Conservation (phyloP, 2,329 filamentous ascomycete genomes). For the Ophiostoma ulmi region DNA sequence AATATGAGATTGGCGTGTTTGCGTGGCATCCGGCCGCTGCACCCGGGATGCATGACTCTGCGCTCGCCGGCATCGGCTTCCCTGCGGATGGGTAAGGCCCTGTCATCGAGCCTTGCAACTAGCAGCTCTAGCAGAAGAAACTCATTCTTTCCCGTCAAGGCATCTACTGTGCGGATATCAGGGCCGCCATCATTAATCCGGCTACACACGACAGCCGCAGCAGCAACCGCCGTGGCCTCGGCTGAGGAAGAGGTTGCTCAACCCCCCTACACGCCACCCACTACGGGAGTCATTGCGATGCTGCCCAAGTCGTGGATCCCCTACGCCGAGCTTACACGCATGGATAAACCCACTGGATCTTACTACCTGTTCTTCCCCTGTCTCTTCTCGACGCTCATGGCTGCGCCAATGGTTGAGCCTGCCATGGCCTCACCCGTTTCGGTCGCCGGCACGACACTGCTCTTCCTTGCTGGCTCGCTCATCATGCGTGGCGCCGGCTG, state of each 20-base stretch:
- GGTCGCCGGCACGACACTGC: slow-evolving; percentile 58
- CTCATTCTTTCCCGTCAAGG: slow-evolving; percentile 7
- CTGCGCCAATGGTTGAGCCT: slow-evolving; percentile 62
- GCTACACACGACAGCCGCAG: slow-evolving; percentile 17
- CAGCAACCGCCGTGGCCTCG: slow-evolving; percentile 19
- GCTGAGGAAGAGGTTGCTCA: slow-evolving; percentile 25
- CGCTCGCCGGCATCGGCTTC: background rate
- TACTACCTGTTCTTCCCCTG: slow-evolving; percentile 85
- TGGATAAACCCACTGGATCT: slow-evolving; percentile 76
- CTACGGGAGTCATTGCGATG: slow-evolving; percentile 62
- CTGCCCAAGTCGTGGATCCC: slow-evolving; percentile 68
- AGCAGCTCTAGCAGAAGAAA: slow-evolving; percentile 1
- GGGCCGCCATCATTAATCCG: slow-evolving; percentile 11
- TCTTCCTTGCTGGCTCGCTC: slow-evolving; percentile 72
- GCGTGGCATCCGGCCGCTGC: slow-evolving; percentile 17
- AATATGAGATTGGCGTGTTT: slow-evolving; percentile 18
- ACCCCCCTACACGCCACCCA: slow-evolving; percentile 59
- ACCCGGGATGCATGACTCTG: slow-evolving; percentile 9
- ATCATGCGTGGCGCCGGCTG: slow-evolving; percentile 86
- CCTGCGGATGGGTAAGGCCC: background rate
- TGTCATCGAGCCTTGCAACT: slow-evolving; percentile 14
- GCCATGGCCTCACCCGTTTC: slow-evolving; percentile 52
- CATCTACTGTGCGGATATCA: slow-evolving; percentile 8
- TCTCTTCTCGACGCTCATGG: slow-evolving; percentile 76
- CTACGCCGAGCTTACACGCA: slow-evolving; percentile 73